Percentiles rank a stretch among this genome's conserved stretches.
These are phyloP conservation scores for Astrephomene gubernaculifera DNA, from an alignment of 139 green algal genomes.

Conservation along the genomic window DNA sequence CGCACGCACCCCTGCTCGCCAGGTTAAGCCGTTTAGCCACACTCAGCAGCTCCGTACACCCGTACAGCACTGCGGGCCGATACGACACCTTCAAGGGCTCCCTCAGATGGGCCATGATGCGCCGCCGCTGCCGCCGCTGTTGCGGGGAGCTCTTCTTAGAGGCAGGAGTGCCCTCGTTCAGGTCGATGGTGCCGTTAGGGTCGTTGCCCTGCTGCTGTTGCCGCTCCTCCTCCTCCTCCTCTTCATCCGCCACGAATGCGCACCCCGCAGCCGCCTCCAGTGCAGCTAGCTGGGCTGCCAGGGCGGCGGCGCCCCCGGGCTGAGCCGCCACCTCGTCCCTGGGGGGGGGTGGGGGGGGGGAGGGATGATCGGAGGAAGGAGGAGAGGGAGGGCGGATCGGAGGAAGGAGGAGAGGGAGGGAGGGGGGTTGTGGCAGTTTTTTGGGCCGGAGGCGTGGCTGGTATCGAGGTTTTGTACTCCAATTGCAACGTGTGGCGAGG, in stretches of 20 bases:
- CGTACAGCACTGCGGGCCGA: slow-evolving; percentile 32
- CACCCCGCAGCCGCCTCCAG: slow-evolving; percentile 28
- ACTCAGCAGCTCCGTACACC: slow-evolving; percentile 27
- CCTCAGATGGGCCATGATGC: slow-evolving; percentile 43
- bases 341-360: background rate
- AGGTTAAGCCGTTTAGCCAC: slow-evolving; percentile 21
- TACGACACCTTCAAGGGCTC: slow-evolving; percentile 40
- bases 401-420: background rate
- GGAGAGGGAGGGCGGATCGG: background rate
- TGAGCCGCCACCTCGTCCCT: slow-evolving; percentile 26
- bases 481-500: too few species aligned
- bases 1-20: slow-evolving; percentile 13
- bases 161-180: too few species aligned
- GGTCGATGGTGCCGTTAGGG: too few species aligned
- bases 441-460: too few species aligned
- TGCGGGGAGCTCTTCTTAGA: too few species aligned
- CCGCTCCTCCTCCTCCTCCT: too few species aligned
- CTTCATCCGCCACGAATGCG: background rate
- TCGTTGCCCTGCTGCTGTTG: too few species aligned
- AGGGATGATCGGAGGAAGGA: background rate
- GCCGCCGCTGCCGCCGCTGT: slow-evolving; percentile 2
- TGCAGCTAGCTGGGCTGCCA: background rate
- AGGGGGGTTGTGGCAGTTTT: background rate
- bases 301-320: slow-evolving; percentile 13
- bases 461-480: too few species aligned